Conservation (phyloP, 1,139 yeast genomes). For the Spencermartinsiella ligniputridi region DNA sequence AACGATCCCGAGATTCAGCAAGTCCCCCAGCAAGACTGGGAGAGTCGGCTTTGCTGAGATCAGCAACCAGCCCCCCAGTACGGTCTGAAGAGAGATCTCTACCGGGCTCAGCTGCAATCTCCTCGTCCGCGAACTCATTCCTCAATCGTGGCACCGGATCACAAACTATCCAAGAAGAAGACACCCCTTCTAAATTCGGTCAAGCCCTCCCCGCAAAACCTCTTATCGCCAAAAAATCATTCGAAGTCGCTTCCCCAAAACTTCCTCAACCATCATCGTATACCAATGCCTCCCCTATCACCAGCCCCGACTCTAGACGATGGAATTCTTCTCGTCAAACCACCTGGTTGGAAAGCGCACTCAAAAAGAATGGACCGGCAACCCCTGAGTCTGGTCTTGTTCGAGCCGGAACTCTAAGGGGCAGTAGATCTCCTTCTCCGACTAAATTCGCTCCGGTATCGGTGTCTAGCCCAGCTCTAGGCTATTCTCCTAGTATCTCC, state of each 20-base stretch:
- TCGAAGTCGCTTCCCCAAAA: background rate
- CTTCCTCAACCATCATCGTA: background rate
- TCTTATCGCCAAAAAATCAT: background rate
- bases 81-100: too few species aligned
- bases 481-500: background rate
- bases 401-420: background rate
- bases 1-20: background rate
- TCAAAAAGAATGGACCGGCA: slow-evolving; percentile 18
- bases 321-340: slow-evolving; percentile 29
- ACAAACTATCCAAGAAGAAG: too few species aligned
- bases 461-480: background rate
- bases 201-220: too few species aligned
- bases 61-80: too few species aligned
- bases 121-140: too few species aligned
- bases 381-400: slow-evolving; percentile 5
- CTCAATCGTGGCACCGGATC: too few species aligned
- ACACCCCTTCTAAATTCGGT: too few species aligned
- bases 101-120: too few species aligned
- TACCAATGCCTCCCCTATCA: background rate
- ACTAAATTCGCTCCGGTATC: background rate
- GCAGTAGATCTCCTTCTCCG: slow-evolving; percentile 2
- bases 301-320: slow-evolving; percentile 19
- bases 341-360: slow-evolving; percentile 31
- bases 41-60: background rate
- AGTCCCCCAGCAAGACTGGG: background rate